A percentile compares a stretch with the other conserved stretches of the same genome.
Evolutionary conservation across 2,329 filamentous ascomycete species (phyloP).

Genomic region (Pseudopyricularia javanii): DNA sequence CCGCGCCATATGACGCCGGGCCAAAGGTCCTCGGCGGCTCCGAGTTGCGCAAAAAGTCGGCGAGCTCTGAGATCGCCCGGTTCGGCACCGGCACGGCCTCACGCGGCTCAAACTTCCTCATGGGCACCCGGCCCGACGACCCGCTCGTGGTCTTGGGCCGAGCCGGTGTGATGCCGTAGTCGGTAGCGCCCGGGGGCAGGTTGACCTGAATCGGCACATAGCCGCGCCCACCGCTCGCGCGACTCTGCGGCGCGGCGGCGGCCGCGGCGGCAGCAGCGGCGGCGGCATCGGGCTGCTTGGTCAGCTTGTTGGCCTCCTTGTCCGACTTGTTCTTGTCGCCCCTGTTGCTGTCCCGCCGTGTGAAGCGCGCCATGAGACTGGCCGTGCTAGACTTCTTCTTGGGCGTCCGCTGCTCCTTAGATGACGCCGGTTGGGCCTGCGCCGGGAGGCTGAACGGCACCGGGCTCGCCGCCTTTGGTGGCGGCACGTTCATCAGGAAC

Average conservation of each 20-base stretch:
- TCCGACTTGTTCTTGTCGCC: conserved; percentile 5
- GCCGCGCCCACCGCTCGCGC: conserved; percentile 22
- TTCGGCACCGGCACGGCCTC: conserved; percentile 29
- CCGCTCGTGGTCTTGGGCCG: conserved; percentile 4
- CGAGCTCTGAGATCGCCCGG: conserved; percentile 52
- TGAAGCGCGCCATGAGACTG: conserved; percentile 49
- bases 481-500: conserved; percentile 58
- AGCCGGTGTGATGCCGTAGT: conserved; percentile 14
- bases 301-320: neutral
- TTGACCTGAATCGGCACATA: conserved; percentile 42
- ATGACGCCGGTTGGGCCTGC: conserved; percentile 9
- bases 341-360: conserved; percentile 19
- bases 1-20: neutral
- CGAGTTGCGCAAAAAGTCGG: conserved; percentile 59
- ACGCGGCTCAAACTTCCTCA: conserved; percentile 47
- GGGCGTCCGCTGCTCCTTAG: conserved; percentile 22
- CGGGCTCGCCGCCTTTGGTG: conserved; percentile 38
- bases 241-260: conserved; percentile 18
- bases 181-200: conserved; percentile 32
- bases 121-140: conserved; percentile 29
- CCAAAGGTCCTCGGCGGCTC: conserved; percentile 39
- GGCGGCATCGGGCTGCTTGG: neutral
- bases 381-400: conserved; percentile 55
- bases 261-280: conserved; percentile 8
- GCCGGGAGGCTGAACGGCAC: conserved; percentile 17